phyloP scores from a whole-genome alignment of 352 stramenopile genomes.

The Phytophthora hibernalis region DNA sequence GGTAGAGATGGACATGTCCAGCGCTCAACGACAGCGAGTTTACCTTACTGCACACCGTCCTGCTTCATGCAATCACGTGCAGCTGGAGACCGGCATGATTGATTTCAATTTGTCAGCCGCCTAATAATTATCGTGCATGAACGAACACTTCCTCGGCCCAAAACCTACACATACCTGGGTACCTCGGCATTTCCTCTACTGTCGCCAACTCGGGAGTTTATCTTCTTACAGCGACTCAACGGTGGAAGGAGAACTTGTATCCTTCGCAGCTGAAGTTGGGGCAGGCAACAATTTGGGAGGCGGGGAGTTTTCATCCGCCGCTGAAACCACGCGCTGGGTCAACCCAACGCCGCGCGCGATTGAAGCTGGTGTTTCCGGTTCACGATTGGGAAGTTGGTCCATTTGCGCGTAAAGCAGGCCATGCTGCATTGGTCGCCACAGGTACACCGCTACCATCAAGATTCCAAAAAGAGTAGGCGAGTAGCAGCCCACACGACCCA shows the following conservation, averaged over 20 bases:
- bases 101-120: slow-evolving; percentile 18
- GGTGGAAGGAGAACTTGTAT: slow-evolving; percentile 13
- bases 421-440: slow-evolving; percentile 79
- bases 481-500: slow-evolving; percentile 86
- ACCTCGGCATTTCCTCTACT: slow-evolving; percentile 1
- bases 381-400: slow-evolving; percentile 79
- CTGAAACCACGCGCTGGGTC: slow-evolving; percentile 64
- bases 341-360: slow-evolving; percentile 60
- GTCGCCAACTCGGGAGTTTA: neutral
- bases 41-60: no score
- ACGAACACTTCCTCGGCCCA: slow-evolving; percentile 12
- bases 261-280: slow-evolving; percentile 3
- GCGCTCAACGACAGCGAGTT: no score
- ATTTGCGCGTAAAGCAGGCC: slow-evolving; percentile 77
- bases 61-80: neutral
- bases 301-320: slow-evolving; percentile 41
- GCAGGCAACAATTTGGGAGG: slow-evolving; percentile 11
- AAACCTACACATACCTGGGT: slow-evolving; percentile 1
- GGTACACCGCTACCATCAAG: slow-evolving; percentile 68
- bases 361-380: slow-evolving; percentile 58
- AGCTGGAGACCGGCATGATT: neutral
- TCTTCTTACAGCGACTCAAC: slow-evolving; percentile 35
- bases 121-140: slow-evolving; percentile 31
- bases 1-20: no score
- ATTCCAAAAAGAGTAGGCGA: slow-evolving; percentile 75